Percentiles rank a stretch among this genome's conserved stretches.
Conservation (phyloP, 2,329 filamentous ascomycete species). For the Colletotrichum trifolii region DNA sequence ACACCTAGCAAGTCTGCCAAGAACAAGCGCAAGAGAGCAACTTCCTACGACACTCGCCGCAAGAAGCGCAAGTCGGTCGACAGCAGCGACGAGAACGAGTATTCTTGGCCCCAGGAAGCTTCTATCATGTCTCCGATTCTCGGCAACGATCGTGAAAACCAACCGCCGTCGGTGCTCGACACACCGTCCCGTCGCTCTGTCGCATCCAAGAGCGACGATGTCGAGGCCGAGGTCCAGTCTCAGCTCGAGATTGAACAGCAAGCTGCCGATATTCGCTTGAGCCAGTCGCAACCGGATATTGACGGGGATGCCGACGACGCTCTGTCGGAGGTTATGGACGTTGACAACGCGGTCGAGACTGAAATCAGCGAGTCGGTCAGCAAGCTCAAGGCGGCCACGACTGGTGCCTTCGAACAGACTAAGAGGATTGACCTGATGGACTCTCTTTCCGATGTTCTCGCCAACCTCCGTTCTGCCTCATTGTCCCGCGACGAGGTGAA, state of each 20-base stretch:
- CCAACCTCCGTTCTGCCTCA: constrained; percentile 67
- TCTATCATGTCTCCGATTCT: constrained; percentile 11
- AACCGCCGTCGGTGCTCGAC: background rate
- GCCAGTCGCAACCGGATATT: constrained; percentile 42
- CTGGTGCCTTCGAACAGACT: constrained; percentile 45
- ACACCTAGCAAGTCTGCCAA: constrained; percentile 39
- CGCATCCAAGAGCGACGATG: constrained; percentile 40
- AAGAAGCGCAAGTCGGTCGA: constrained; percentile 42
- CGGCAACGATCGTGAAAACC: constrained; percentile 7
- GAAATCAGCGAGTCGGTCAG: background rate
- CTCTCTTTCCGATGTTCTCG: constrained; percentile 66
- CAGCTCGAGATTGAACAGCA: constrained; percentile 54
- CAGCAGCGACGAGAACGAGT: constrained; percentile 2
- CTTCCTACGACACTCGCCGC: constrained; percentile 39
- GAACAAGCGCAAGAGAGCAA: constrained; percentile 45
- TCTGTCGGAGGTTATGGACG: too few species aligned
- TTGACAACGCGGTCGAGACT: too few species aligned
- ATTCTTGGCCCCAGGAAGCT: constrained; percentile 5
- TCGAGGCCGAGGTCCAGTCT: constrained; percentile 55
- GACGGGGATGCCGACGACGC: background rate
- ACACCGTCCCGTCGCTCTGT: constrained; percentile 22
- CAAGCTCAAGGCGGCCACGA: background rate
- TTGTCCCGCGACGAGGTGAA: constrained; percentile 74
- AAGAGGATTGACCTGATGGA: constrained; percentile 60
- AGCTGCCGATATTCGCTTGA: constrained; percentile 47